phyloP scores from a whole-genome alignment of 139 green algal species.

The Chlorella sorokiniana region DNA sequence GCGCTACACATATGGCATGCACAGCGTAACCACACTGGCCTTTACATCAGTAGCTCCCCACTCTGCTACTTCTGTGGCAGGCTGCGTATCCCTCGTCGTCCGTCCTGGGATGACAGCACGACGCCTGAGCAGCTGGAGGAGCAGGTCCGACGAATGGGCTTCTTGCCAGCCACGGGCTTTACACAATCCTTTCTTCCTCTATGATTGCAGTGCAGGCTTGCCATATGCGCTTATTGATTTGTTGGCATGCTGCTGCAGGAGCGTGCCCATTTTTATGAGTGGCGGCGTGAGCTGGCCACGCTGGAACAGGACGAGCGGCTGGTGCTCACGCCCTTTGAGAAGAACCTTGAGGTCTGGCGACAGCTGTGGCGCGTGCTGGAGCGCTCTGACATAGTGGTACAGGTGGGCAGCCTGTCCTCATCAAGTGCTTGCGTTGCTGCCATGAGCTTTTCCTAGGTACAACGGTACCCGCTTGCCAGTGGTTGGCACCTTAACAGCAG shows the following conservation, averaged over 20 bases:
- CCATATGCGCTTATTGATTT: not conserved
- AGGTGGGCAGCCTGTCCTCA: slow-evolving; percentile 51
- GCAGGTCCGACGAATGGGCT: slow-evolving; percentile 61
- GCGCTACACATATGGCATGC: not conserved
- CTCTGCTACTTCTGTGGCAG: not conserved
- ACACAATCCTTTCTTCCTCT: no score
- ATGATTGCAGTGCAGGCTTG: not conserved
- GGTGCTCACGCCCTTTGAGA: slow-evolving; percentile 98
- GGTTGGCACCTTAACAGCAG: no score
- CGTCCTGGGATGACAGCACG: slow-evolving; percentile 76
- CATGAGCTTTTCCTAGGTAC: not conserved
- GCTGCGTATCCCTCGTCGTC: slow-evolving; percentile 77
- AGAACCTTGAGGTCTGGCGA: slow-evolving; percentile 99
- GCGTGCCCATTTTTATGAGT: slow-evolving; percentile 80
- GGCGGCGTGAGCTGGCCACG: slow-evolving; percentile 78
- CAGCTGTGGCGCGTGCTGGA: slow-evolving; percentile 99
- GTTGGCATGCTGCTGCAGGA: not conserved
- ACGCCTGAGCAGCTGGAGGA: slow-evolving; percentile 84
- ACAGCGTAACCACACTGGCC: not conserved
- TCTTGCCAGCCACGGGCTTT: no score
- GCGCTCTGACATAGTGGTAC: slow-evolving; percentile 90
- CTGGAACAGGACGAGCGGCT: slow-evolving; percentile 91
- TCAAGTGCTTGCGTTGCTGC: not conserved
- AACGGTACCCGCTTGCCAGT: not conserved
- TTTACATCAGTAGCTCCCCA: not conserved